Conservation (phyloP, 495 filamentous ascomycete species). For the Penicillium parvum region DNA sequence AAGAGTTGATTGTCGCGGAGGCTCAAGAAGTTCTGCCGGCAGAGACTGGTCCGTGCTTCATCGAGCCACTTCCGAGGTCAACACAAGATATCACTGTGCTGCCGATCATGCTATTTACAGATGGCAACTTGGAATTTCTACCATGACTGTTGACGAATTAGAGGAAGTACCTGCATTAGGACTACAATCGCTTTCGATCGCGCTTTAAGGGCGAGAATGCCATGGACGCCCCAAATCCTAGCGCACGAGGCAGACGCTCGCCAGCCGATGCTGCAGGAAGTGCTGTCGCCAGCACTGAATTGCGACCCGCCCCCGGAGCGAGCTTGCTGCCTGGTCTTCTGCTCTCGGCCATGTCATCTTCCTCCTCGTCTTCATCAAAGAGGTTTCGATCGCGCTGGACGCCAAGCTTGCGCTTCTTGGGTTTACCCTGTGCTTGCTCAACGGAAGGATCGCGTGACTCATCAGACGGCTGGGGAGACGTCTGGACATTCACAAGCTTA, state of each 20-base stretch:
- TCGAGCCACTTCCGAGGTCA: not conserved
- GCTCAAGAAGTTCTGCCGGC: slow-evolving; percentile 9
- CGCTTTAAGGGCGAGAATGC: slow-evolving; percentile 80
- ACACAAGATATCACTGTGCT: too few species aligned
- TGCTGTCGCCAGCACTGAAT: slow-evolving; percentile 11
- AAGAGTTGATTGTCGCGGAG: not conserved
- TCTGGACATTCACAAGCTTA: slow-evolving; percentile 1
- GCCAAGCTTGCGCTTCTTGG: slow-evolving; percentile 73
- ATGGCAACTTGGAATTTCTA: too few species aligned
- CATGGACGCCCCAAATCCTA: slow-evolving; percentile 34
- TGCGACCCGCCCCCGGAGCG: slow-evolving; percentile 18
- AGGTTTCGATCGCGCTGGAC: slow-evolving; percentile 57
- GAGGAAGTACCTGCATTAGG: not conserved
- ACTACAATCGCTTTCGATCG: slow-evolving; percentile 52
- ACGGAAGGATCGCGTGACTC: slow-evolving; percentile 1
- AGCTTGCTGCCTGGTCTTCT: slow-evolving; percentile 33
- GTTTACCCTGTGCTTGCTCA: slow-evolving; percentile 49
- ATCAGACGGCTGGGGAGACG: slow-evolving; percentile 2
- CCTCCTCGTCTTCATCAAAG: slow-evolving; percentile 73
- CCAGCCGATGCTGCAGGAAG: slow-evolving; percentile 14
- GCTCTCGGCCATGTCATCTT: slow-evolving; percentile 26
- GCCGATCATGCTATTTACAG: too few species aligned
- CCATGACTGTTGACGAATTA: too few species aligned
- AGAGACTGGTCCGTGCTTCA: slow-evolving; percentile 2
- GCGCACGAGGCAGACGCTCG: slow-evolving; percentile 11